phyloP scores from a whole-genome alignment of 1,284 basidiomycete genomes.

The Megacollybia platyphylla region DNA sequence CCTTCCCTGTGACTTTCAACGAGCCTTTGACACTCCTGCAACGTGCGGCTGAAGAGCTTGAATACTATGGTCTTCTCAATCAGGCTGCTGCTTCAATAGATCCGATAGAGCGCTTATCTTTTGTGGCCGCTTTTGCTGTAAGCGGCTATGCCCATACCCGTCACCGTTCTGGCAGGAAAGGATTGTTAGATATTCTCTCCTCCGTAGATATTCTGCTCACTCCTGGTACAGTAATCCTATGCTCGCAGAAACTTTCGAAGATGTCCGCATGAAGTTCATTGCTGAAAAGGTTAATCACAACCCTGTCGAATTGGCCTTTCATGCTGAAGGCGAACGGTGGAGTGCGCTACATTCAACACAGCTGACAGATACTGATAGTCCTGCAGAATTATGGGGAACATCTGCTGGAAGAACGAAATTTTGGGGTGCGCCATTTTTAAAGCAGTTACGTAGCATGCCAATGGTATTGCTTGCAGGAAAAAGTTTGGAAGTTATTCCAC shows the following conservation, averaged over 20 bases:
- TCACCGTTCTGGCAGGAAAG: conserved; percentile 72
- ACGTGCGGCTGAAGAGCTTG: conserved; percentile 71
- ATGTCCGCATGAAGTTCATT: conserved; percentile 66
- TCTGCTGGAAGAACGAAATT: conserved; percentile 78
- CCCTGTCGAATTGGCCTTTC: conserved; percentile 74
- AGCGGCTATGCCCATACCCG: conserved; percentile 76
- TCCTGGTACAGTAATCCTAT: conserved; percentile 61
- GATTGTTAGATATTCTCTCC: conserved; percentile 46
- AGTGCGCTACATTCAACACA: conserved; percentile 8
- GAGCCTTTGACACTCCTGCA: conserved; percentile 80
- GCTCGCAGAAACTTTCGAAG: conserved; percentile 84
- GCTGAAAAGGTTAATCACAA: conserved; percentile 86
- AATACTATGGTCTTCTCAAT: conserved; percentile 63
- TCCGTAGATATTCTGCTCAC: conserved; percentile 6
- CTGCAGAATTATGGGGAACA: conserved; percentile 41
- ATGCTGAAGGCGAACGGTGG: conserved; percentile 72
- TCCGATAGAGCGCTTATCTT: conserved; percentile 60
- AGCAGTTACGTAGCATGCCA: conserved; percentile 11
- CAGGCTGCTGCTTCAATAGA: conserved; percentile 55
- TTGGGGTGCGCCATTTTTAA: conserved; percentile 50
- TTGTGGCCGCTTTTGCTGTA: conserved; percentile 75
- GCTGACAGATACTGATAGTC: too few species aligned
- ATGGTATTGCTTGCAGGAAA: conserved; percentile 38
- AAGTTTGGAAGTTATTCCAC: conserved; percentile 72
- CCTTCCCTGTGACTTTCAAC: conserved; percentile 81